Base-by-base conservation (phyloP, 768 basidiomycete genomes). In the Termitomyces sp. region DNA sequence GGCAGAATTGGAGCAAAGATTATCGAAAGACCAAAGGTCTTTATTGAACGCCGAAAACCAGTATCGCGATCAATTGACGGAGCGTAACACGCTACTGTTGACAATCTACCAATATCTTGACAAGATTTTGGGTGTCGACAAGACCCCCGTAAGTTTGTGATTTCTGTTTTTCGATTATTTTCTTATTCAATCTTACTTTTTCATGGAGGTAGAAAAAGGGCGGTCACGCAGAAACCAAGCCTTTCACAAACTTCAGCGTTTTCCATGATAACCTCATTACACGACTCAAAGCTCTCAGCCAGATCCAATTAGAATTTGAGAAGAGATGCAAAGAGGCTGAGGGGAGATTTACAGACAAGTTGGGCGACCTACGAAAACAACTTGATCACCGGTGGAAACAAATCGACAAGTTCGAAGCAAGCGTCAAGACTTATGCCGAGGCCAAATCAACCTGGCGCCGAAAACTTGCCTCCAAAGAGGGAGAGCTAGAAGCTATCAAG, bases 51-150 rank as follows among this genome's bases (percentile, higher is more conserved):
- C 86, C 2, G 94, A 96, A 70, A 81, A 73, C 51, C 87, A 92
- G 70, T 94, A 91, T 65, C 79, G 94, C 25, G 91, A 96, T 70
- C 95, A 98, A 71, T 69, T 96, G 32, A 94, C 92, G 16, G 96
- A 98, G 75, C 77, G 94, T 53, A 97, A 94, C 67, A 94, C 93
- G 23, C 76, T 98, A 29, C 73, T 98, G 50, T 74, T 97, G 62
- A 93, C 92, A 7, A 91, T 97, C 25, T 97, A 93, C 68, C 94
- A 97, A 71, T 94, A 95, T 66, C 82, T 96, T 78, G 95, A 97
- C 63, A 91, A 89, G 75, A 93, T 97, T 60, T 76, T 95, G 16
- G 94, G 94, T 0, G 86, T 91, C 20, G 91, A 94, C 65, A 91
- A 88, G 76, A 88, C 87, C 0, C 85, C 88, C 36, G 89, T 92